These are phyloP conservation scores for Cryptococcus amylolentus DNA, from an alignment of 1,284 basidiomycete species.

Conservation along the genomic window DNA sequence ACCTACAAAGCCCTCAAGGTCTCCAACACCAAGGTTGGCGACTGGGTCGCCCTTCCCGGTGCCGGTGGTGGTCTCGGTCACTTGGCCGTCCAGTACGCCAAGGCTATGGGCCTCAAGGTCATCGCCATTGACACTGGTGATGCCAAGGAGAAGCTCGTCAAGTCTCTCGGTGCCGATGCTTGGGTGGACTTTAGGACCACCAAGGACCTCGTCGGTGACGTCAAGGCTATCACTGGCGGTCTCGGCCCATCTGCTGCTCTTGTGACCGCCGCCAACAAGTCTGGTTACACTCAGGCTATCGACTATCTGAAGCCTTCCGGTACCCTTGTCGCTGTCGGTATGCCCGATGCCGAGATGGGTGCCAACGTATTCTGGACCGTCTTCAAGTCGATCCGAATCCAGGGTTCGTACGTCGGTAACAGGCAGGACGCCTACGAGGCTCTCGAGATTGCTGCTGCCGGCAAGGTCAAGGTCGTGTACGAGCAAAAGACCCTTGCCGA, in stretches of 20 bases:
- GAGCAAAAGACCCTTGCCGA: conserved; percentile 10
- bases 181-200: conserved; percentile 72
- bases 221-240: conserved; percentile 61
- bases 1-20: conserved; percentile 77
- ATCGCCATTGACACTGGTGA: conserved; percentile 73
- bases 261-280: conserved; percentile 56
- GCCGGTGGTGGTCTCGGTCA: conserved; percentile 48
- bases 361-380: conserved; percentile 74
- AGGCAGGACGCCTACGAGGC: conserved; percentile 70
- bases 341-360: conserved; percentile 59
- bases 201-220: conserved; percentile 36
- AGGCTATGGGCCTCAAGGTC: conserved; percentile 61
- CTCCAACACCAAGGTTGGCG: conserved; percentile 64
- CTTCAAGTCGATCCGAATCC: conserved; percentile 63
- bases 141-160: conserved; percentile 64
- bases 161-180: conserved; percentile 54
- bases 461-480: conserved; percentile 63
- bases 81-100: background rate
- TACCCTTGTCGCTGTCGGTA: conserved; percentile 68
- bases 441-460: conserved; percentile 64
- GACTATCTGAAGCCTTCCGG: conserved; percentile 64
- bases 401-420: conserved; percentile 72
- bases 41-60: conserved; percentile 70
- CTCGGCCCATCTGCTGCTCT: conserved; percentile 70
- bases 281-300: conserved; percentile 67